phyloP scores from a whole-genome alignment of 2,329 filamentous ascomycete genomes.

The Colletotrichum caudatum region DNA sequence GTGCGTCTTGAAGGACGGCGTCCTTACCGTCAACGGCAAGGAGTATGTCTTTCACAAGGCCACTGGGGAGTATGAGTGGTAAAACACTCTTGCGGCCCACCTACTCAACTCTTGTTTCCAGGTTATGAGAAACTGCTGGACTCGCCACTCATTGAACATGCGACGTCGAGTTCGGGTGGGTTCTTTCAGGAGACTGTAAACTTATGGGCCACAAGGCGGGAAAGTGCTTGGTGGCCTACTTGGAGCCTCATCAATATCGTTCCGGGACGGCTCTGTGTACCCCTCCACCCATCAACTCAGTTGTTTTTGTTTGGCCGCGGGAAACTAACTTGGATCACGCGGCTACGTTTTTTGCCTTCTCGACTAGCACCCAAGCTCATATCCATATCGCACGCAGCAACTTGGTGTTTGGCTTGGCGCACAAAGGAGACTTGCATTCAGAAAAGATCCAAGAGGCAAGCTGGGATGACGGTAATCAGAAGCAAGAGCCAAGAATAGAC shows the following conservation, averaged over 20 bases:
- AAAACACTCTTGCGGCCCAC: constrained; percentile 47
- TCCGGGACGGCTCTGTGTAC: constrained; percentile 2
- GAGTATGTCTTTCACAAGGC: constrained; percentile 99
- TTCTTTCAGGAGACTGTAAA: neutral
- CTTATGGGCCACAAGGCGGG: constrained; percentile 8
- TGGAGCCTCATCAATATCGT: neutral
- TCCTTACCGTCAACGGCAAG: constrained; percentile 91
- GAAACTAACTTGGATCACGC: constrained; percentile 12
- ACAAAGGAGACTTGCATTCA: neutral
- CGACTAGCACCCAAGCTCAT: neutral
- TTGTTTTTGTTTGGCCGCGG: constrained; percentile 5
- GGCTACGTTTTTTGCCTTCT: neutral
- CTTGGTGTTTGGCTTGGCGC: neutral
- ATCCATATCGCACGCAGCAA: neutral
- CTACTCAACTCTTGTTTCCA: neutral
- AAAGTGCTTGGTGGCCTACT: neutral
- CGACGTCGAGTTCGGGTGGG: neutral
- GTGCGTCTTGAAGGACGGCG: constrained; percentile 97
- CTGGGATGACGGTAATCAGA: neutral
- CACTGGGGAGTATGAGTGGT: constrained; percentile 98
- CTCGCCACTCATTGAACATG: neutral
- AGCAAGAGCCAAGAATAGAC: neutral
- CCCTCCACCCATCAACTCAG: neutral
- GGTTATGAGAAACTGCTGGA: no score
- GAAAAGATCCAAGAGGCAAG: neutral